phyloP scores from a whole-genome alignment of 1,139 yeast species.

The Geotrichum fermentans region DNA sequence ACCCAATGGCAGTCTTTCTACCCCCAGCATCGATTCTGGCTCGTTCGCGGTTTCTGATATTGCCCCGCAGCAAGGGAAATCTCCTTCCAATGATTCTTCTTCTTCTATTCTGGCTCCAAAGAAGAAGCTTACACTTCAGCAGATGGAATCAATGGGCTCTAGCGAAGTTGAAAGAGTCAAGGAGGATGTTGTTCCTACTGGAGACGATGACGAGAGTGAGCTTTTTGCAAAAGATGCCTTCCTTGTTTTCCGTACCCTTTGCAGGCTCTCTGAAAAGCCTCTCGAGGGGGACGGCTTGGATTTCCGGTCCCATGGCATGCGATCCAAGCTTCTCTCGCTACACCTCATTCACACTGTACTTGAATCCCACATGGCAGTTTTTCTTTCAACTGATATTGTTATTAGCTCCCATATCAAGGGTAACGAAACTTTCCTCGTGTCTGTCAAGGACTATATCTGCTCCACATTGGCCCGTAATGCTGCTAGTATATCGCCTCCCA shows the following conservation, averaged over 20 bases:
- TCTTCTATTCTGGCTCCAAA: constrained; percentile 3
- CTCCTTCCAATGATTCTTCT: constrained; percentile 9
- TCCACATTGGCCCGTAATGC: constrained; percentile 85
- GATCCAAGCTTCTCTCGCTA: constrained; percentile 83
- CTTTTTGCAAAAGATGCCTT: constrained; percentile 84
- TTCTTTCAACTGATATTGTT: constrained; percentile 59
- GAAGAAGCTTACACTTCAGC: constrained; percentile 27
- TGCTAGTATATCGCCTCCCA: constrained; percentile 86
- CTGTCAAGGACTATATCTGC: constrained; percentile 80
- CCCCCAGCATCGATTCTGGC: constrained; percentile 7
- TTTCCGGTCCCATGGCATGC: constrained; percentile 84
- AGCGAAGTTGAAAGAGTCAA: constrained; percentile 24
- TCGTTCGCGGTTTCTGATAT: constrained; percentile 2
- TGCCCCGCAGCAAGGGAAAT: neutral
- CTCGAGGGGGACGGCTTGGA: constrained; percentile 68
- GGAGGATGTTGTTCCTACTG: constrained; percentile 28
- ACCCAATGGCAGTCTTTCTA: constrained; percentile 5
- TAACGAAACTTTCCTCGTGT: constrained; percentile 62
- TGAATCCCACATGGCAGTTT: constrained; percentile 78
- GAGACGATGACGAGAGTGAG: constrained; percentile 51
- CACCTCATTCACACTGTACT: constrained; percentile 84
- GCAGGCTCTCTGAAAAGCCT: constrained; percentile 81
- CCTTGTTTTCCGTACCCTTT: constrained; percentile 87
- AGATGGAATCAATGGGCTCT: constrained; percentile 27
- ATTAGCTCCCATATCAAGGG: constrained; percentile 58